Evolutionary conservation across 2,329 filamentous ascomycete genomes (phyloP).

Genomic region (Fusarium anthophilum): DNA sequence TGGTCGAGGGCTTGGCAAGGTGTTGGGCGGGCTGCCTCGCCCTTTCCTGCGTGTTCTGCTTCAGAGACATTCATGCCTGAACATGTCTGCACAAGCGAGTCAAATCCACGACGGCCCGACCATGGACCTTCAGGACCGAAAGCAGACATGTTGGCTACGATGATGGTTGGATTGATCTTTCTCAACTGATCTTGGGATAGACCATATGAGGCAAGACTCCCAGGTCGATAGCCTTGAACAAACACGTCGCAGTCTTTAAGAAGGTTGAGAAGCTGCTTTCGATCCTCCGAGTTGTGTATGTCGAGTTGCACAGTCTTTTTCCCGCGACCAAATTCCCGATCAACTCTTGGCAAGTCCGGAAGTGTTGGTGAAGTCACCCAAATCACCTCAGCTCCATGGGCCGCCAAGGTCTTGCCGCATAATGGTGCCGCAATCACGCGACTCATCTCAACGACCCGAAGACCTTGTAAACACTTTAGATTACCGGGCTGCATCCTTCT

Average conservation of each 20-base stretch:
- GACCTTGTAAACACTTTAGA: conserved; percentile 58
- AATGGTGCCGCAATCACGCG: conserved; percentile 77
- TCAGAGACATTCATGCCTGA: conserved; percentile 66
- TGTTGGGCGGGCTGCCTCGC: conserved; percentile 52
- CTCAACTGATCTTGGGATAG: conserved; percentile 49
- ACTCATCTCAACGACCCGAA: conserved; percentile 76
- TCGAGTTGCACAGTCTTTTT: conserved; percentile 72
- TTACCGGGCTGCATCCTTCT: background rate
- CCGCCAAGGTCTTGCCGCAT: conserved; percentile 72
- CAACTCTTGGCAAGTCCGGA: conserved; percentile 71
- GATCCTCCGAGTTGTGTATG: conserved; percentile 61
- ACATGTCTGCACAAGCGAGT: conserved; percentile 62
- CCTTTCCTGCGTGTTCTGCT: conserved; percentile 54
- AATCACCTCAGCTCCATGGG: conserved; percentile 76
- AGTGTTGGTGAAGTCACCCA: conserved; percentile 73
- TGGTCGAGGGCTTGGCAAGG: conserved; percentile 68
- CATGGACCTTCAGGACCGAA: conserved; percentile 58
- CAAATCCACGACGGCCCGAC: conserved; percentile 59
- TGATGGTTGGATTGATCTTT: conserved; percentile 53
- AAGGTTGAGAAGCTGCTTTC: conserved; percentile 62
- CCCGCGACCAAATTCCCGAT: conserved; percentile 72
- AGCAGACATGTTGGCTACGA: conserved; percentile 62
- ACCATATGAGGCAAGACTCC: conserved; percentile 55
- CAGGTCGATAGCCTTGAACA: conserved; percentile 71
- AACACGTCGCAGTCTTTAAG: conserved; percentile 70